Conservation (phyloP, 345 rosid species). For the Syzygium jambos region DNA sequence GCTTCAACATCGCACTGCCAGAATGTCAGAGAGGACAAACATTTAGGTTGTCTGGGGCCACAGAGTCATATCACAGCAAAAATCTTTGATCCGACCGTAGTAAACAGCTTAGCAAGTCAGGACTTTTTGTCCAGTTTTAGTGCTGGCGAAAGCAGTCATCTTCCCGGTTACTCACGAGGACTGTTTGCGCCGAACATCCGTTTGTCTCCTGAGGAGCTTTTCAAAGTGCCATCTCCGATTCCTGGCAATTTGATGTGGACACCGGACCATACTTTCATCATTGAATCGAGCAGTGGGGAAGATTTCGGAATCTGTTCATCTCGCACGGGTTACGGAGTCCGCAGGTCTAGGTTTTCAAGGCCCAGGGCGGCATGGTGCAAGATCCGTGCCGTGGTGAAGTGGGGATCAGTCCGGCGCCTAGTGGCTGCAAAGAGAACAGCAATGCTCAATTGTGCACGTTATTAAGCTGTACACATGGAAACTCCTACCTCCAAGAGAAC, state of each 20-base stretch:
- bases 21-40: neutral
- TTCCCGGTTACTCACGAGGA: neutral
- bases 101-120: neutral
- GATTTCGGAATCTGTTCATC: neutral
- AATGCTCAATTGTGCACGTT: neutral
- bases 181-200: neutral
- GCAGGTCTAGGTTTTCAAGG: conserved; percentile 12
- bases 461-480: neutral
- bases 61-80: neutral
- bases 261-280: neutral
- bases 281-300: conserved; percentile 10
- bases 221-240: neutral
- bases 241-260: neutral
- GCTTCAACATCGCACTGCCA: too few species aligned
- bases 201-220: neutral
- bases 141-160: neutral
- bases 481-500: neutral
- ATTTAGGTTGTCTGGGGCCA: neutral
- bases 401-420: conserved; percentile 16
- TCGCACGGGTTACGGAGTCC: conserved; percentile 6
- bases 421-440: conserved; percentile 19
- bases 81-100: neutral
- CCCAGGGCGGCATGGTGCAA: conserved; percentile 59
- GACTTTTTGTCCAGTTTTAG: neutral
- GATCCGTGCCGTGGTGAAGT: conserved; percentile 44